A percentile compares a stretch with the other conserved stretches of the same genome.
Conservation (phyloP, 768 basidiomycete species). For the Rhodotorula kratochvilovae region DNA sequence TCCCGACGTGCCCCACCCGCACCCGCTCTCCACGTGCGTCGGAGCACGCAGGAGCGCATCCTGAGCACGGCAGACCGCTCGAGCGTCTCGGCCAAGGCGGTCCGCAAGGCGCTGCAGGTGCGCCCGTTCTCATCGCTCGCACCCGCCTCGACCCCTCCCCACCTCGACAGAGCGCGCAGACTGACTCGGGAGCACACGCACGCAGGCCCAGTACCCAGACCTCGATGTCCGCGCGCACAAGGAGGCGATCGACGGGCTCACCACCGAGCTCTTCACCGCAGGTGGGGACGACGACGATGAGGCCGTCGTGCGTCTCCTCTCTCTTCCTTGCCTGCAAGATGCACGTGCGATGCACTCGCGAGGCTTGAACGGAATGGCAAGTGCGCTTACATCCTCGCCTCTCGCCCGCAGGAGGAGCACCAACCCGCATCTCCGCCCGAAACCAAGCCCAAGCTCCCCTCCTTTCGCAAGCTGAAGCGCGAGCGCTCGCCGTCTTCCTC, state of each 20-base stretch:
- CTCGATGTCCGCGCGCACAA: slow-evolving; percentile 28
- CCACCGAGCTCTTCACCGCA: slow-evolving; percentile 5
- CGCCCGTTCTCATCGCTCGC: not conserved
- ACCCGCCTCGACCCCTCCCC: not conserved
- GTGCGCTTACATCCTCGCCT: not conserved
- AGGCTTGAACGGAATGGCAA: not conserved
- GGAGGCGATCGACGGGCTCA: slow-evolving; percentile 26
- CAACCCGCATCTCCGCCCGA: not conserved
- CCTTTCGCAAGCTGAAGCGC: slow-evolving; percentile 14
- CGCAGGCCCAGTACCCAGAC: slow-evolving; percentile 8
- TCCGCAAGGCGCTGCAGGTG: slow-evolving; percentile 20
- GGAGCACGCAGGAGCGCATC: not conserved
- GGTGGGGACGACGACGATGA: not conserved
- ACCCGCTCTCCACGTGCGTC: not conserved
- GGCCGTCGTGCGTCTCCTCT: not conserved
- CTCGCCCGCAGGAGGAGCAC: too few species aligned
- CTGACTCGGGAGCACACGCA: not conserved
- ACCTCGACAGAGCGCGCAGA: not conserved
- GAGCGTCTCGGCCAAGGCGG: slow-evolving; percentile 10
- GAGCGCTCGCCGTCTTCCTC: not conserved
- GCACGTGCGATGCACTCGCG: not conserved
- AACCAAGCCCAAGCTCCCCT: slow-evolving; percentile 12
- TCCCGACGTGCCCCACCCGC: not conserved
- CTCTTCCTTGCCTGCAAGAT: not conserved
- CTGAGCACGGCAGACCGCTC: not conserved